These are phyloP conservation scores for Trametes coccinea DNA, from an alignment of 768 basidiomycete genomes.

Conservation along the genomic window DNA sequence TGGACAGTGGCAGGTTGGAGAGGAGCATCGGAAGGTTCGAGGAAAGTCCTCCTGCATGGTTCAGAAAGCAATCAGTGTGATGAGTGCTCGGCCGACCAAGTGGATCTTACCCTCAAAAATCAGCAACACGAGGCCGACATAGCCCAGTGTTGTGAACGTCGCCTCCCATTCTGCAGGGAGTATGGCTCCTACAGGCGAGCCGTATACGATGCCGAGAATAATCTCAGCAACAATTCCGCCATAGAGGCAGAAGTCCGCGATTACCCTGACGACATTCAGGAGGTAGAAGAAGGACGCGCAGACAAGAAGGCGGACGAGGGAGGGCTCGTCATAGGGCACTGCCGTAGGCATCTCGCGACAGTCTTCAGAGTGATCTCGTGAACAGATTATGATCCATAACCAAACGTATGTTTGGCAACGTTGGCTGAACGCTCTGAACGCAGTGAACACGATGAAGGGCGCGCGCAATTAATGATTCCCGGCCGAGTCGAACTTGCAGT, in stretches of 20 bases:
- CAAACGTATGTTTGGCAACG: too few relatives aligned
- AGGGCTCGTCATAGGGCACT: constrained; percentile 17
- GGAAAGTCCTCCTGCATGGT: constrained; percentile 59
- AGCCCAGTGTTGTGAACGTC: constrained; percentile 47
- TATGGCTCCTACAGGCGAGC: constrained; percentile 49
- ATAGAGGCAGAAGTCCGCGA: constrained; percentile 42
- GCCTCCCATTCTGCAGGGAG: constrained; percentile 41
- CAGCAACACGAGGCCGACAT: constrained; percentile 39
- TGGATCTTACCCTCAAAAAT: constrained; percentile 26
- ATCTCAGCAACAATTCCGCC: constrained; percentile 55
- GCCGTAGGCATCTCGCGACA: not conserved
- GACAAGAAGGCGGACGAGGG: constrained; percentile 40
- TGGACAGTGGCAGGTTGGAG: constrained; percentile 48
- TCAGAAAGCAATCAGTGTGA: constrained; percentile 34
- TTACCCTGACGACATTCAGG: constrained; percentile 47
- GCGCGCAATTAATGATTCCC: too few relatives aligned
- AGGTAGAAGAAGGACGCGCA: constrained; percentile 56
- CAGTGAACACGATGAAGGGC: too few relatives aligned
- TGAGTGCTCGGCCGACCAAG: constrained; percentile 27
- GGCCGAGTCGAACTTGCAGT: too few relatives aligned
- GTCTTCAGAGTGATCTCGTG: too few relatives aligned
- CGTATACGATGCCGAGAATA: constrained; percentile 56
- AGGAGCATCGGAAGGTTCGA: constrained; percentile 49
- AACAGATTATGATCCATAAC: too few relatives aligned
- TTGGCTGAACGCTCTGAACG: too few relatives aligned